Conservation (phyloP, 2,329 filamentous ascomycete species). For the Leptographium procerum region DNA sequence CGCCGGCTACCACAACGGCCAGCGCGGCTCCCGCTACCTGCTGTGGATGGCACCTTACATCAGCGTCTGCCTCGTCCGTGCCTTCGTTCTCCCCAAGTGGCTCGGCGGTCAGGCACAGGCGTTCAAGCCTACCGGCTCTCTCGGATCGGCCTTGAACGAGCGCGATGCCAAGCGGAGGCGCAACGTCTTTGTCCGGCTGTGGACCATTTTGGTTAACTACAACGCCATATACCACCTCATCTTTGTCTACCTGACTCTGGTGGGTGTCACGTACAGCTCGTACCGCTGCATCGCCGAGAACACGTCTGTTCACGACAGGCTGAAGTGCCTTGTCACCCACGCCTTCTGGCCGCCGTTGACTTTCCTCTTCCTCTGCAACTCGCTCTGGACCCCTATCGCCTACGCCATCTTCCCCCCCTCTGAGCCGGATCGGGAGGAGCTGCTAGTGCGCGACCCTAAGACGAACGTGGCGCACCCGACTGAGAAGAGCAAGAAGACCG, state of each 20-base stretch:
- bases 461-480: slow-evolving; percentile 41
- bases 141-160: slow-evolving; percentile 45
- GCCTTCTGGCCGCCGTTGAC: slow-evolving; percentile 51
- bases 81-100: slow-evolving; percentile 47
- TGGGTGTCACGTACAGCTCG: slow-evolving; percentile 36
- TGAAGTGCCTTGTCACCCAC: slow-evolving; percentile 44
- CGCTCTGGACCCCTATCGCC: slow-evolving; percentile 45
- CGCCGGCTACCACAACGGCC: slow-evolving; percentile 46
- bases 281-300: slow-evolving; percentile 36
- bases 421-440: slow-evolving; percentile 22
- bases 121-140: slow-evolving; percentile 50
- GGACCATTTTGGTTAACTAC: slow-evolving; percentile 43
- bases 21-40: slow-evolving; percentile 43
- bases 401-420: slow-evolving; percentile 53
- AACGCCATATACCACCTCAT: slow-evolving; percentile 42
- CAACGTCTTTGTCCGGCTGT: slow-evolving; percentile 41
- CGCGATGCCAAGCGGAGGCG: slow-evolving; percentile 39
- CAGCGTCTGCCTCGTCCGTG: slow-evolving; percentile 43
- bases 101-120: slow-evolving; percentile 46
- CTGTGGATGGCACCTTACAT: slow-evolving; percentile 55
- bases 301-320: slow-evolving; percentile 19
- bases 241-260: slow-evolving; percentile 42
- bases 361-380: slow-evolving; percentile 42
- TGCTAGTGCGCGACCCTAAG: slow-evolving; percentile 43
- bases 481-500: slow-evolving; percentile 27